phyloP scores from a whole-genome alignment of 73 alveolate genomes.

The Tetrahymena elliotti region DNA sequence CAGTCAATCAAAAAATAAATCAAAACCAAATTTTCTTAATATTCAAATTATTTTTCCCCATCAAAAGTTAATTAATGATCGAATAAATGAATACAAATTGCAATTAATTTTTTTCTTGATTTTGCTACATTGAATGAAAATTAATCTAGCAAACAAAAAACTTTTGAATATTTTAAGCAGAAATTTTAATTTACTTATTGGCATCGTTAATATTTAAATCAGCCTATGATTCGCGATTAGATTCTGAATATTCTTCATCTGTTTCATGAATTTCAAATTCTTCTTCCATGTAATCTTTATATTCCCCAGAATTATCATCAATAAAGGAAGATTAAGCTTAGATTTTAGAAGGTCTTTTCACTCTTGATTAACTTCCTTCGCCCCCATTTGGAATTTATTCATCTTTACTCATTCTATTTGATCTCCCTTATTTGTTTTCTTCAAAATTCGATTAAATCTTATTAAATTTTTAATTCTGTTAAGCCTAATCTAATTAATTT shows the following conservation, averaged over 20 bases:
- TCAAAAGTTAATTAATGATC: no score
- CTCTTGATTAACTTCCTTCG: background rate
- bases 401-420: background rate
- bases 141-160: background rate
- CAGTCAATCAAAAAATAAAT: no score
- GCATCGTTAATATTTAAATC: background rate
- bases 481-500: background rate
- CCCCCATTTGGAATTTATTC: background rate
- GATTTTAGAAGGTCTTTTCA: background rate
- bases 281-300: background rate
- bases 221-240: background rate
- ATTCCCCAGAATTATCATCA: background rate
- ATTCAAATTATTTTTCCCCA: background rate
- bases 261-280: background rate
- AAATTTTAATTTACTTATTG: background rate
- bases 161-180: background rate
- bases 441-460: background rate
- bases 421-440: background rate
- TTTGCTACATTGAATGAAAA: background rate
- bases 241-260: background rate
- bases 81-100: no score
- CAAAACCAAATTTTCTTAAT: background rate
- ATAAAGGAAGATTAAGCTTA: background rate
- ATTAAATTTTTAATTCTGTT: background rate
- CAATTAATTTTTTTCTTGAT: background rate